phyloP scores from a whole-genome alignment of 179 eudicot genomes.

The Sideroxylon spinosum region DNA sequence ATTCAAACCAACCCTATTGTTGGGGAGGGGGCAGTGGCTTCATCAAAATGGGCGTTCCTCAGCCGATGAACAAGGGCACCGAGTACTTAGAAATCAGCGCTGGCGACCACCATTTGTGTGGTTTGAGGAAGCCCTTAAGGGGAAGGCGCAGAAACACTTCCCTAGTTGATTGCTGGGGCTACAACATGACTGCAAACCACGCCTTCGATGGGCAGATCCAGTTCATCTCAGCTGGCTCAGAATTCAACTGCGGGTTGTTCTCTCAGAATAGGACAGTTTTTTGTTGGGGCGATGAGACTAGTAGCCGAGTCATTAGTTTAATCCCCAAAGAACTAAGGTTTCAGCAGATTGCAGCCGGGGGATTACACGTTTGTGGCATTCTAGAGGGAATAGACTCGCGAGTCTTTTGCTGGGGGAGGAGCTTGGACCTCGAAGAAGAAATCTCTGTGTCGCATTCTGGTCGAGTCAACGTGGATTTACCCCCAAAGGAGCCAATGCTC shows the following conservation, averaged over 20 bases:
- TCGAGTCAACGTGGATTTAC: conserved; percentile 42
- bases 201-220: conserved; percentile 59
- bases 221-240: conserved; percentile 82
- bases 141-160: conserved; percentile 56
- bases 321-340: conserved; percentile 52
- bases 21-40: conserved; percentile 74
- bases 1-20: conserved; percentile 71
- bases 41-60: conserved; percentile 67
- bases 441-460: conserved; percentile 31
- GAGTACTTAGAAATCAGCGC: conserved; percentile 80
- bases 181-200: conserved; percentile 68
- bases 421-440: conserved; percentile 47
- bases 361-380: conserved; percentile 90
- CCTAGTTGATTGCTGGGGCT: conserved; percentile 93
- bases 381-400: conserved; percentile 52
- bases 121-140: conserved; percentile 53
- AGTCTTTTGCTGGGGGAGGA: conserved; percentile 76
- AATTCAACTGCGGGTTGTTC: conserved; percentile 73
- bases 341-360: conserved; percentile 69
- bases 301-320: conserved; percentile 47
- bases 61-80: conserved; percentile 48
- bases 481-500: conserved; percentile 61
- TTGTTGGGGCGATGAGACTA: conserved; percentile 89
- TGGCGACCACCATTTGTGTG: conserved; percentile 95
- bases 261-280: conserved; percentile 60